Base-by-base conservation (phyloP, 345 rosid genomes). In the Murraya koenigii region DNA sequence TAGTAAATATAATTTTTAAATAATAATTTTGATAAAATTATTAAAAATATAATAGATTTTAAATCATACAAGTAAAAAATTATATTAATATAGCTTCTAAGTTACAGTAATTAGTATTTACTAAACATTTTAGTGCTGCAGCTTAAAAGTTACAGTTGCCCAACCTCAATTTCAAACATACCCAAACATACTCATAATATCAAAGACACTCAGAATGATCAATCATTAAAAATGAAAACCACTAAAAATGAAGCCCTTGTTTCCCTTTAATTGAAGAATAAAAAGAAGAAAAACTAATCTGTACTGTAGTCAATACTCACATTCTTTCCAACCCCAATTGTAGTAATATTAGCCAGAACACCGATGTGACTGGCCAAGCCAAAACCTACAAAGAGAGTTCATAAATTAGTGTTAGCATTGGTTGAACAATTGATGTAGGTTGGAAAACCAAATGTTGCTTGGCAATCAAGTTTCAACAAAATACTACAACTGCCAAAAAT, bases 331-430 rank as follows among this genome's bases (percentile, higher is more conserved):
- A 95, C 83, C 63, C 98, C 98, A 83, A 91, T 88, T 30, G 99
- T 82, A 35, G 98, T 96, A 25, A 92, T 75, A 82, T 92, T 66
- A 70, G 89, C 98, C 78, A 92, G 82, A 81, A 95, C 96, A 74
- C 98, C 97, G 41, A 91, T 78, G 86, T 95, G 97, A 79, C 92
- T 91, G 62, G 98, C 98, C 86, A 91, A 83, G 75, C 99, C 98
- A 86, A 93, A 93, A 78, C 97, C 99, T 95, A 71, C 9, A 75
- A 38, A 71, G 25, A 76, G 76, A 74, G 63, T 47, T 62, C 33
- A 71, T 8, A 19, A 41, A 19, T 28, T 66, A 26, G 36, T 49
- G 38, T 69, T 19, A 60, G n/a, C 4, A 56, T 52, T 74, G 6
- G 22, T 47, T 61, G 28, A 28, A 74, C 4, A 7, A 72, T 58